These are phyloP conservation scores for Cladophialophora immunda DNA, from an alignment of 2,329 filamentous ascomycete genomes.

Conservation along the genomic window DNA sequence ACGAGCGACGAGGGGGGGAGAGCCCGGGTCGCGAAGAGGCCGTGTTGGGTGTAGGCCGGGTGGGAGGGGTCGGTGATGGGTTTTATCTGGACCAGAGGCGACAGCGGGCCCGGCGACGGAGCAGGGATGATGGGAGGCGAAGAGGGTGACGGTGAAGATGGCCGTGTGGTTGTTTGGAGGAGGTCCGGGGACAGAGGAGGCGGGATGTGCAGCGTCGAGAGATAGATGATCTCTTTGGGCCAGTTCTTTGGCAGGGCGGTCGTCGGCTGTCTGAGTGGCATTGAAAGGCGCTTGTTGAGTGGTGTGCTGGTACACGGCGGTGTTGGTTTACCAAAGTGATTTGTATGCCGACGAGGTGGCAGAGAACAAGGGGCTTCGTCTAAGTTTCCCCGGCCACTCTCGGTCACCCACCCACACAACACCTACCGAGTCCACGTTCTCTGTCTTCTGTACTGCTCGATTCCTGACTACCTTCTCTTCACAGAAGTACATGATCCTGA, in stretches of 20 bases:
- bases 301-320: background rate
- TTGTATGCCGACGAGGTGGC: background rate
- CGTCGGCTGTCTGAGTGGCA: background rate
- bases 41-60: slow-evolving; percentile 58
- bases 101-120: slow-evolving; percentile 5
- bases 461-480: no score
- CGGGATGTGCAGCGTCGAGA: slow-evolving; percentile 41
- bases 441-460: no score
- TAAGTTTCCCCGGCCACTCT: background rate
- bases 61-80: slow-evolving; percentile 53
- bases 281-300: background rate
- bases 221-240: slow-evolving; percentile 32
- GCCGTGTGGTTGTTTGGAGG: slow-evolving; percentile 1
- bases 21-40: slow-evolving; percentile 55
- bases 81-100: slow-evolving; percentile 51
- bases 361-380: background rate
- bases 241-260: slow-evolving; percentile 33
- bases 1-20: slow-evolving; percentile 58
- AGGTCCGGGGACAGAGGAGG: slow-evolving; percentile 11
- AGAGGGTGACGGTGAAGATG: background rate
- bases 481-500: no score
- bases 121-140: slow-evolving; percentile 23
- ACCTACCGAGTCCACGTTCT: no score
- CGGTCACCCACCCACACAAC: background rate
- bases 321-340: background rate